phyloP scores from a whole-genome alignment of 2,329 filamentous ascomycete species.

The Chalaropsis ovoidea region DNA sequence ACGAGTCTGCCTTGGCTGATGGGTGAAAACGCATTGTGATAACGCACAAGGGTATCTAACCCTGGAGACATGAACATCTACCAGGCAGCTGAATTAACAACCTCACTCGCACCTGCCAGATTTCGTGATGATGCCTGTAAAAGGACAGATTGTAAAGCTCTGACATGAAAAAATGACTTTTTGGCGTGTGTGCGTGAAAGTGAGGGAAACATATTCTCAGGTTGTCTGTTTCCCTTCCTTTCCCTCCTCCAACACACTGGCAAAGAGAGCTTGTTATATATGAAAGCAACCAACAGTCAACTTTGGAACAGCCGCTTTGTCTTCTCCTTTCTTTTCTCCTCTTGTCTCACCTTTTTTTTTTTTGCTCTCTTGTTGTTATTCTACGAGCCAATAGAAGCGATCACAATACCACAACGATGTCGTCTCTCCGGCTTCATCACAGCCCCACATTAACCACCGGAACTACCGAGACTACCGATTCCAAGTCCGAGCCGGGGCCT shows the following conservation, averaged over 20 bases:
- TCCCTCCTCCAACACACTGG: not conserved
- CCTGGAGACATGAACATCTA: not conserved
- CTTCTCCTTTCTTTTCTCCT: not conserved
- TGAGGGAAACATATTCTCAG: not conserved
- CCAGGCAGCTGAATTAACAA: not conserved
- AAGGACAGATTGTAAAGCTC: not conserved
- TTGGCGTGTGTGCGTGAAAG: not conserved
- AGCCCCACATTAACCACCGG: not conserved
- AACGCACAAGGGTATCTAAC: not conserved
- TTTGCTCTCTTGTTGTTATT: not conserved
- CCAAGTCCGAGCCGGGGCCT: not conserved
- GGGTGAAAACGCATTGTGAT: not conserved
- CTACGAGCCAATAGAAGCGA: not conserved
- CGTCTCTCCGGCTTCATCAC: not conserved
- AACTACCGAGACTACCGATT: not conserved
- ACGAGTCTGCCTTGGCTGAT: not conserved
- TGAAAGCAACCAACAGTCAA: not conserved
- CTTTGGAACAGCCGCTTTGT: not conserved
- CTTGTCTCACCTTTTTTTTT: not conserved
- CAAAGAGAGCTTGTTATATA: not conserved
- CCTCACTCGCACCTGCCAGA: not conserved
- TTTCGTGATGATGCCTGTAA: not conserved
- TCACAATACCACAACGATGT: not conserved
- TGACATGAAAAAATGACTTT: not conserved
- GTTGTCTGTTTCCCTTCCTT: not conserved